These are phyloP conservation scores for Kazachstania kunashirensis DNA, from an alignment of 805 yeast genomes.

Conservation along the genomic window DNA sequence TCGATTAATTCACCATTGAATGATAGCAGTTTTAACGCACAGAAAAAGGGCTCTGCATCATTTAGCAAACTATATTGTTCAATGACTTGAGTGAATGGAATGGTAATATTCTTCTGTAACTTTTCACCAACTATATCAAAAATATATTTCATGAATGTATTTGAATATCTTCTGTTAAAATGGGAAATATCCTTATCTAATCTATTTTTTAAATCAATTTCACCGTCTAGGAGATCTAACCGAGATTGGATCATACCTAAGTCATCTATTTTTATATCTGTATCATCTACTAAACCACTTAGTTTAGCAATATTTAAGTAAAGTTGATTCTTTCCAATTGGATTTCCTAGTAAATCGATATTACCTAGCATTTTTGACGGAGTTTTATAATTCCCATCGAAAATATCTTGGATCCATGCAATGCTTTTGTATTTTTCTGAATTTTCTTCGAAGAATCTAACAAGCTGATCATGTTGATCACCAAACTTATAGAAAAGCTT, in stretches of 20 bases:
- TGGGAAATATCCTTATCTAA: constrained; percentile 17
- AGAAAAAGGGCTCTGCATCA: constrained; percentile 29
- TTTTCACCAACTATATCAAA: constrained; percentile 21
- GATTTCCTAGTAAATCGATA: constrained; percentile 36
- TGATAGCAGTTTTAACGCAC: constrained; percentile 45
- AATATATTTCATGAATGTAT: constrained; percentile 16
- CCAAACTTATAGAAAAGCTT: constrained; percentile 49
- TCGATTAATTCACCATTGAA: constrained; percentile 22
- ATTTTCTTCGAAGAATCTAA: constrained; percentile 41
- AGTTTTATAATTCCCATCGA: constrained; percentile 38
- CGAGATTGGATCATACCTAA: constrained; percentile 41
- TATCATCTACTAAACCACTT: constrained; percentile 39
- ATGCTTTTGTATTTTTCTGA: constrained; percentile 40
- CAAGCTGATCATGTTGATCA: constrained; percentile 39
- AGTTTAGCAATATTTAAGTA: constrained; percentile 67
- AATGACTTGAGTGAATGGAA: constrained; percentile 39
- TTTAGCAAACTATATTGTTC: constrained; percentile 42
- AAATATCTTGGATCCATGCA: constrained; percentile 64
- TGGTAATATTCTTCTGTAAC: constrained; percentile 24
- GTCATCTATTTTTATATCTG: constrained; percentile 6
- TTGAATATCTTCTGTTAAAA: constrained; percentile 17
- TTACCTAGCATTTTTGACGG: constrained; percentile 43
- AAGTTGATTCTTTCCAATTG: constrained; percentile 36
- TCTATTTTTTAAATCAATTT: constrained; percentile 32
- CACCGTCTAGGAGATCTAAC: constrained; percentile 41